These are phyloP conservation scores for thale cress (Arabidopsis thaliana) DNA, from an alignment of 345 rosid species.

Conservation along the genomic window TAIR10.1 NC_003076.8:2921501-2922000, in stretches of 20 bases:
- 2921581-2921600: background rate
- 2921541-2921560: background rate
- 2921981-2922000: conserved; percentile 76
- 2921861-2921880: conserved; percentile 9
- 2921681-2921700: conserved; percentile 20
- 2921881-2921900: background rate
- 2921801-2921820: conserved; percentile 18
- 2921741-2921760: conserved; percentile 6
- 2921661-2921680: conserved; percentile 12
- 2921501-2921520: conserved; percentile 48
- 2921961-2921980: conserved; percentile 93
- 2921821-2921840: background rate
- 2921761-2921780: conserved; percentile 10
- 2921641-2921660: conserved; percentile 5
- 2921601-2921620: conserved; percentile 15
- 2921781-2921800: conserved; percentile 17
- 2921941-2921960: conserved; percentile 95
- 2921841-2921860: background rate
- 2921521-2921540: background rate
- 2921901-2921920: conserved; percentile 51
- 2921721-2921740: conserved; percentile 16
- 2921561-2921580: conserved; percentile 19
- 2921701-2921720: background rate
- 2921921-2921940: conserved; percentile 69
- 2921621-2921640: conserved; percentile 14